These are phyloP conservation scores for Priceomyces fermenticarens DNA, from an alignment of 805 yeast species.

Conservation along the genomic window DNA sequence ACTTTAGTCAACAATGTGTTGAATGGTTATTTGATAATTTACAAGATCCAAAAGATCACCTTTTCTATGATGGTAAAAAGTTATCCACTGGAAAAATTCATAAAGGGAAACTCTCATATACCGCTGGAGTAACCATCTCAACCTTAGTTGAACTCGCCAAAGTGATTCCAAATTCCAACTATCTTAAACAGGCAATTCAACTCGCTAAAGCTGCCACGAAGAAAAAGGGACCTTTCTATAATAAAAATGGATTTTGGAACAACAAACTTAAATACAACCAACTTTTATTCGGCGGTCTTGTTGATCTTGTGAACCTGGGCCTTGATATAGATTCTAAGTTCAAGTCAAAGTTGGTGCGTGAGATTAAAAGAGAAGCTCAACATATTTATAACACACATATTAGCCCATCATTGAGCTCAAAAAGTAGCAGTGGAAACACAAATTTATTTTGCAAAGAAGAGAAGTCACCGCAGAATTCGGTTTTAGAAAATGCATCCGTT, in stretches of 20 bases:
- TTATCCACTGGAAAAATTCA: slow-evolving; percentile 10
- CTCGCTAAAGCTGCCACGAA: slow-evolving; percentile 16
- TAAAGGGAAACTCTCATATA: slow-evolving; percentile 15
- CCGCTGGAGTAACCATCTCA: slow-evolving; percentile 19
- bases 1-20: slow-evolving; percentile 14
- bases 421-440: too few relatives aligned
- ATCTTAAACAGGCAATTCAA: slow-evolving; percentile 13
- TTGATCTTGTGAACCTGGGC: slow-evolving; percentile 12
- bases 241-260: slow-evolving; percentile 20
- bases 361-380: not conserved
- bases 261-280: slow-evolving; percentile 20
- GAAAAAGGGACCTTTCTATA: slow-evolving; percentile 16
- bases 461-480: slow-evolving; percentile 9
- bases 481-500: slow-evolving; percentile 19
- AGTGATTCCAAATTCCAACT: slow-evolving; percentile 12
- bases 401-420: not conserved
- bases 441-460: slow-evolving; percentile 1
- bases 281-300: slow-evolving; percentile 20
- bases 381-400: not conserved
- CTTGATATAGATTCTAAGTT: not conserved
- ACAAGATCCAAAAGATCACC: slow-evolving; percentile 12
- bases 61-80: slow-evolving; percentile 20
- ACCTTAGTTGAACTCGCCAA: slow-evolving; percentile 12
- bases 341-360: not conserved
- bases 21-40: slow-evolving; percentile 11